Evolutionary conservation across 768 basidiomycete species (phyloP).

Genomic region (Melanogaster broomeanus): DNA sequence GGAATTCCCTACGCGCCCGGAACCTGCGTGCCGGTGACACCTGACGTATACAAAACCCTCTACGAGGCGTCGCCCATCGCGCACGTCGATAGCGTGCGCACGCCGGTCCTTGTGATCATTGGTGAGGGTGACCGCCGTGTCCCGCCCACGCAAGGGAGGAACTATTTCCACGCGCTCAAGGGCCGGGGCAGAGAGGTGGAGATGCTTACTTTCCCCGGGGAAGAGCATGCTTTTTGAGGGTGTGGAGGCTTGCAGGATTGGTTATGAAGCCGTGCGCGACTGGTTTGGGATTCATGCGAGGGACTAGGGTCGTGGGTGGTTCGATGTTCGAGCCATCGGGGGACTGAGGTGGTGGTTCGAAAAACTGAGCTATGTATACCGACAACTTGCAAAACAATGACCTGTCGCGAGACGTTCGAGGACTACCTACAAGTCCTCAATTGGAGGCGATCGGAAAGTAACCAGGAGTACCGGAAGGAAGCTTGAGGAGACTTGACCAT

Average conservation of each 20-base stretch:
- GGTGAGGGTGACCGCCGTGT: conserved; percentile 65
- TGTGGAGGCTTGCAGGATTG: conserved; percentile 57
- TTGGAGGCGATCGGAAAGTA: too few relatives aligned
- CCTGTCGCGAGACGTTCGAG: too few relatives aligned
- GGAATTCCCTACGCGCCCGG: conserved; percentile 35
- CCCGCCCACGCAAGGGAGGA: conserved; percentile 59
- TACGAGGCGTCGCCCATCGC: conserved; percentile 57
- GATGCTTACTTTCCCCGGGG: conserved; percentile 61
- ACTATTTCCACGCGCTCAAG: conserved; percentile 68
- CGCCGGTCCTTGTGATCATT: conserved; percentile 58
- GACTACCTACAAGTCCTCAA: too few relatives aligned
- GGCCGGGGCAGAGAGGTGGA: conserved; percentile 46
- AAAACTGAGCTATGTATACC: too few relatives aligned
- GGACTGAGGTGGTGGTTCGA: too few relatives aligned
- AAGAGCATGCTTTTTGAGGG: conserved; percentile 66
- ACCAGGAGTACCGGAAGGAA: too few relatives aligned
- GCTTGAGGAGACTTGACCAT: too few relatives aligned
- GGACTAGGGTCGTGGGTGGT: too few relatives aligned
- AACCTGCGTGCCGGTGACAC: conserved; percentile 44
- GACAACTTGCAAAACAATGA: too few relatives aligned
- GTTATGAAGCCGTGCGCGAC: conserved; percentile 51
- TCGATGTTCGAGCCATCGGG: too few relatives aligned
- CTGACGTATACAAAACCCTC: conserved; percentile 45
- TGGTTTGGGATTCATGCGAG: conserved; percentile 41
- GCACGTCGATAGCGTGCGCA: conserved; percentile 48